Conservation (phyloP, 805 yeast genomes). For the Ogataea corticis region DNA sequence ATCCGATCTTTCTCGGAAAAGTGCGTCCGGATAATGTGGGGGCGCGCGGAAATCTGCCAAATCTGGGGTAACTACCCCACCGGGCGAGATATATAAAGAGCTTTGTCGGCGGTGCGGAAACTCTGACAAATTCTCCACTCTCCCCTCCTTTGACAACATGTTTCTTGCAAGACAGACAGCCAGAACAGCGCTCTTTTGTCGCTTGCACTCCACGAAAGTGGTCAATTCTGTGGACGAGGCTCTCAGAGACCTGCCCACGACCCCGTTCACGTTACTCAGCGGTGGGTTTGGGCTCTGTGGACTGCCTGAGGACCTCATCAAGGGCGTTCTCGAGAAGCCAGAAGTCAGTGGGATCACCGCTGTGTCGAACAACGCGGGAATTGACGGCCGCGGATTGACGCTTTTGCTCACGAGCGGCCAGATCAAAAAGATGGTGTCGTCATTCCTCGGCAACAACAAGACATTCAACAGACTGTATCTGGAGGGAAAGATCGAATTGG, state of each 20-base stretch:
- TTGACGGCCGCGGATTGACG: conserved; percentile 46
- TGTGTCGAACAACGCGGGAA: conserved; percentile 52
- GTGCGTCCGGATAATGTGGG: not conserved
- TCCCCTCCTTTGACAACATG: too few species aligned
- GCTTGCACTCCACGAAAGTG: not conserved
- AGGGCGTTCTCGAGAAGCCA: conserved; percentile 36
- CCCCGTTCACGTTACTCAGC: conserved; percentile 38
- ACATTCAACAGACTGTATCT: conserved; percentile 42
- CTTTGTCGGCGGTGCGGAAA: too few species aligned
- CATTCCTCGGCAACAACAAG: conserved; percentile 47
- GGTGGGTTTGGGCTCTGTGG: conserved; percentile 55
- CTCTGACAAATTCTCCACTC: too few species aligned
- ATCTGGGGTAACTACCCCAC: too few species aligned
- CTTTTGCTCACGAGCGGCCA: conserved; percentile 43
- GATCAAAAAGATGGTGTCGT: conserved; percentile 44
- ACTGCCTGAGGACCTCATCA: conserved; percentile 45
- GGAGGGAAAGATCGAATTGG: conserved; percentile 45
- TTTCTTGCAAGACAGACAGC: not conserved
- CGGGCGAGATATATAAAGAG: not conserved
- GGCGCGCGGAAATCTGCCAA: not conserved
- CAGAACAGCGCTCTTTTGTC: not conserved
- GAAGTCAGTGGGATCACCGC: conserved; percentile 40
- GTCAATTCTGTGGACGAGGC: conserved; percentile 32
- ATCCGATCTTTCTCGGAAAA: not conserved
- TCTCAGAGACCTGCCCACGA: conserved; percentile 27